A percentile compares a stretch with the other conserved stretches of the same genome.
Evolutionary conservation across 2,329 filamentous ascomycete genomes (phyloP).

Genomic region (Penicillium sp.): DNA sequence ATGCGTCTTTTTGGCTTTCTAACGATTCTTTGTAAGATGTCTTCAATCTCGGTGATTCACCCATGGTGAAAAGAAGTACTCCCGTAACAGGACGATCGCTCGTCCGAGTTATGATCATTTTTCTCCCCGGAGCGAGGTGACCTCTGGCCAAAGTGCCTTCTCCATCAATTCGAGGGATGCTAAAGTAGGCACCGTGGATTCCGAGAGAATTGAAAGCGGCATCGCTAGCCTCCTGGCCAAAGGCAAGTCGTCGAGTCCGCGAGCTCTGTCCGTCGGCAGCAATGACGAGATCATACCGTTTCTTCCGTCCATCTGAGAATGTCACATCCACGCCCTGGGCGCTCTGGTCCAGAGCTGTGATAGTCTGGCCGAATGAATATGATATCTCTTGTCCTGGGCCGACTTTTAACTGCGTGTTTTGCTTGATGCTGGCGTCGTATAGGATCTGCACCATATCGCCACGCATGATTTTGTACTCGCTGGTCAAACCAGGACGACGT

Average conservation of each 20-base stretch:
- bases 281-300: constrained; percentile 1
- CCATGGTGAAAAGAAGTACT: constrained; percentile 1
- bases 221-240: background rate
- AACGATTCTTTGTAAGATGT: background rate
- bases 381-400: background rate
- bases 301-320: background rate
- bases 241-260: background rate
- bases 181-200: constrained; percentile 7
- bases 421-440: constrained; percentile 9
- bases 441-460: constrained; percentile 6
- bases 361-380: background rate
- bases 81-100: constrained; percentile 1
- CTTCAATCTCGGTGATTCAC: background rate
- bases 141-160: constrained; percentile 7
- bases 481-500: constrained; percentile 5
- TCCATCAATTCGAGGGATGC: constrained; percentile 5
- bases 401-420: background rate
- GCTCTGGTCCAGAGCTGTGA: background rate
- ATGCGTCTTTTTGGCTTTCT: background rate
- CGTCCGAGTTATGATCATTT: constrained; percentile 4
- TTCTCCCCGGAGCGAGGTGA: constrained; percentile 4
- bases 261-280: constrained; percentile 4
- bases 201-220: constrained; percentile 2
- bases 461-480: constrained; percentile 13
- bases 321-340: background rate